Evolutionary conservation across 495 filamentous ascomycete species (phyloP).

Genomic region (Filosporella fistucella): DNA sequence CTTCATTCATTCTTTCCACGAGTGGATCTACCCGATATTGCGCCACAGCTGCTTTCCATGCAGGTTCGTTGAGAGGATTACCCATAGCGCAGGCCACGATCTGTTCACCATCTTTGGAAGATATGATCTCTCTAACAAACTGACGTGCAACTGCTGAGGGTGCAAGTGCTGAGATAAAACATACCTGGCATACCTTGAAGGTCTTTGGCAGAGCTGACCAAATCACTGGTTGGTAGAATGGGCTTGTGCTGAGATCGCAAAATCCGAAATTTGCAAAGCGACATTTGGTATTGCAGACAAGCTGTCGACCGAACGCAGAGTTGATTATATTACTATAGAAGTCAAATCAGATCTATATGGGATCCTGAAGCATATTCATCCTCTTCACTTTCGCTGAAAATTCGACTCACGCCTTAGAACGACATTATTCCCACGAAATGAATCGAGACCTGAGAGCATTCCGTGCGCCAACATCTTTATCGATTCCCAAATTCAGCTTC

Average conservation of each 20-base stretch:
- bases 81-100: not conserved
- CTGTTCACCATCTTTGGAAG: not conserved
- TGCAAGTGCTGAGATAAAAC: not conserved
- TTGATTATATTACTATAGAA: not conserved
- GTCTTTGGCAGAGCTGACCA: not conserved
- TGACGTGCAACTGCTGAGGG: not conserved
- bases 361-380: too few species aligned
- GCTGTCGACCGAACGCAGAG: not conserved
- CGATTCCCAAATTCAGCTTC: too few species aligned
- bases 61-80: not conserved
- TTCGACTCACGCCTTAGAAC: too few species aligned
- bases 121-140: not conserved
- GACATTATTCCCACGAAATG: too few species aligned
- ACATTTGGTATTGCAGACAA: not conserved
- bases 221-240: not conserved
- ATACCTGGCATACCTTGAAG: not conserved
- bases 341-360: too few species aligned
- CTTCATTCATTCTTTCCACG: not conserved
- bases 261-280: not conserved
- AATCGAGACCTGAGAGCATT: too few species aligned
- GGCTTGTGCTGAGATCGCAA: not conserved
- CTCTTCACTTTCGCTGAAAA: too few species aligned
- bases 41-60: not conserved
- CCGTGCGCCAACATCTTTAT: too few species aligned
- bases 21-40: not conserved